Evolutionary conservation across 495 filamentous ascomycete genomes (phyloP), one percentile per base, ranked within the genome.

Genomic region (Emericellopsis terricola): DNA sequence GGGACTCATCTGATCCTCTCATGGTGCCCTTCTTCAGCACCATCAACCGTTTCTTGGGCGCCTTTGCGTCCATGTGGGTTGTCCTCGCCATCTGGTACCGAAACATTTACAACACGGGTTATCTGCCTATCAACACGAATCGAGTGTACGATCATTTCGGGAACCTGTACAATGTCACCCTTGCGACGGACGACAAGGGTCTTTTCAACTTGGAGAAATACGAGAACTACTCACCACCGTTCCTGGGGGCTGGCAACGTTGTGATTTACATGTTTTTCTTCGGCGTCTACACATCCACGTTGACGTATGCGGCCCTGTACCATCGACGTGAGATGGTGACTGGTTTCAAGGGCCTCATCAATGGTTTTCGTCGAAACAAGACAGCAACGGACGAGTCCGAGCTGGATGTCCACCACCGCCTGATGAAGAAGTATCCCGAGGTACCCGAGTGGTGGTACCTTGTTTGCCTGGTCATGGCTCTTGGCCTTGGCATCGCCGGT

Each of bases 391-490:
- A 19, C n/a, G 33, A 49, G 27, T 51, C 46, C 38, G 34, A 41
- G 15, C 38, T 39, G 19, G 55, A 58, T 33, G 47, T 58, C 10
- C 55, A 58, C 43, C 50, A 50, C 41, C 42, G 47, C 6, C 46
- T 58, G 29, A 58, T 58, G 55, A 37, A 44, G 4, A 34, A 33
- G 8, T 58, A 58, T 19, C 20, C 42, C 4, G 55, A 58, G 35
- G 52, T 50, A 0, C 52, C 55, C 4, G 47, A 58, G 16, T 56
- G 52, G 51, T 56, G 52, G 51, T 58, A 51, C 19, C 31, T 45
- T 10, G 33, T 45, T n/a, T 21, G 50, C 3, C 47, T 58, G 14
- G 27, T 42, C 8, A 10, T 40, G 7, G 45, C 55, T 15, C 43
- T 56, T 33, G 50, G 36, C 7, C 39, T 42, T 17, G 55, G 55